Evolutionary conservation across 2,329 filamentous ascomycete species (phyloP), one percentile per base, ranked within the genome.

Genomic region (Ophiocordyceps camponoti-floridani): DNA sequence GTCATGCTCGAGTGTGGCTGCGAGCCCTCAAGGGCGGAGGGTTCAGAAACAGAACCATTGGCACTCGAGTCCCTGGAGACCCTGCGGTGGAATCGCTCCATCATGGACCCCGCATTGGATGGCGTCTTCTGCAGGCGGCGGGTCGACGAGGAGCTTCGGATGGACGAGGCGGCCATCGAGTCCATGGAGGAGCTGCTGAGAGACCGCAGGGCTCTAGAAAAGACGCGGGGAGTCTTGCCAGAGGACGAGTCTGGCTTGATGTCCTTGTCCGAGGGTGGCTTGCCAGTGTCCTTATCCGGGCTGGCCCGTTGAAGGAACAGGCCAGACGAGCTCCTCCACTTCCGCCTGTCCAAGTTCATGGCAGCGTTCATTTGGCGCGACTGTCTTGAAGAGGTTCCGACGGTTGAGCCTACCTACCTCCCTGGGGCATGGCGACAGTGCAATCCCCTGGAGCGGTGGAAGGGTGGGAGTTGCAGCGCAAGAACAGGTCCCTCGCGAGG

Each of bases 111-210:
- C 18, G 62, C 63, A n/a, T 51, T 56, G 1, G 60, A 63, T 10
- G 59, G 53, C 14, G 54, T 58, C 53, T 66, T 66, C 43, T 62
- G 60, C 38, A 66, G 53, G 31, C 58, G 54, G 40, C 61, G 57
- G 2, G 50, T 51, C 6, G 58, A 62, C 16, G 52, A 54, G 31
- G 57, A 57, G 45, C 54, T 56, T 44, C 59, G 56, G 26, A 58
- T 55, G 2, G 56, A 52, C 27, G 47, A 52, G 19, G 54, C 52
- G n/a, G 59, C 56, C 42, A 61, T 49, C n/a, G 62, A 64, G 45
- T 64, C 62, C 51, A 64, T 56, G 7, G 62, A 64, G 5, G 62
- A 63, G 53, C 54, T 64, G 53, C 61, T 64, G 35, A 64, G 51
- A 2, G 62, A 62, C 33, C 62, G 62, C 23, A 64, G 52, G 14